Conservation (phyloP, 1,284 basidiomycete genomes). For the Rhodotorula sp. region DNA sequence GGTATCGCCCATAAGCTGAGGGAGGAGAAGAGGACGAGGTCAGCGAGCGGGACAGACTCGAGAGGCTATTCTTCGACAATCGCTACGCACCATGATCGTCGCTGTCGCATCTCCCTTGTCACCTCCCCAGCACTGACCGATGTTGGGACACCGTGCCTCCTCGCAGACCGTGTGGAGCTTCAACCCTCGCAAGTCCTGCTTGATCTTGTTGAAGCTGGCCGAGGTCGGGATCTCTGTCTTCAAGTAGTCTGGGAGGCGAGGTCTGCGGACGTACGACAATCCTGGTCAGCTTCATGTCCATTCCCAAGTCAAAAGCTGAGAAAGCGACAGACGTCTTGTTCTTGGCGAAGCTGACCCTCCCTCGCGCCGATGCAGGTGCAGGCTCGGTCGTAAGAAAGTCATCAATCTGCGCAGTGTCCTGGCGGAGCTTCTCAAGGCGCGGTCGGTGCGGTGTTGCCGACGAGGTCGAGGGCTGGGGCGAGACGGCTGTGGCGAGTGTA, state of each 20-base stretch:
- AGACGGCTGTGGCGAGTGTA: slow-evolving; percentile 32
- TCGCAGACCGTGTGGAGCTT: slow-evolving; percentile 95
- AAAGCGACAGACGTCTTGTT: slow-evolving; percentile 61
- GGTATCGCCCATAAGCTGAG: slow-evolving; percentile 96
- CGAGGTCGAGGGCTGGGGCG: slow-evolving; percentile 17
- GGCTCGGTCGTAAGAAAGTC: slow-evolving; percentile 69
- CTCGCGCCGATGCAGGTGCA: slow-evolving; percentile 49
- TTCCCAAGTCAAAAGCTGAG: no score
- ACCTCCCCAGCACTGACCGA: slow-evolving; percentile 99
- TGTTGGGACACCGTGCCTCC: slow-evolving; percentile 98
- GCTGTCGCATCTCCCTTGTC: slow-evolving; percentile 81
- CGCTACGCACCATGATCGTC: slow-evolving; percentile 85
- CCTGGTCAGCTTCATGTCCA: neutral
- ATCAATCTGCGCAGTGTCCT: slow-evolving; percentile 69
- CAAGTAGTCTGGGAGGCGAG: slow-evolving; percentile 83
- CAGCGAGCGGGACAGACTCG: neutral
- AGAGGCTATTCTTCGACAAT: neutral
- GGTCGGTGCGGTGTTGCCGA: slow-evolving; percentile 24
- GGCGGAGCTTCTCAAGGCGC: slow-evolving; percentile 59
- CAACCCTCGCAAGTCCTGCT: slow-evolving; percentile 89
- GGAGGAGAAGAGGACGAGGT: neutral
- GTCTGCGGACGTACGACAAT: slow-evolving; percentile 55
- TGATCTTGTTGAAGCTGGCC: slow-evolving; percentile 84
- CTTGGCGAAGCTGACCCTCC: slow-evolving; percentile 75
- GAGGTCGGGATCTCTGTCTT: slow-evolving; percentile 84